Conservation (phyloP, 1,139 yeast genomes). For the Taphrina pruni region DNA sequence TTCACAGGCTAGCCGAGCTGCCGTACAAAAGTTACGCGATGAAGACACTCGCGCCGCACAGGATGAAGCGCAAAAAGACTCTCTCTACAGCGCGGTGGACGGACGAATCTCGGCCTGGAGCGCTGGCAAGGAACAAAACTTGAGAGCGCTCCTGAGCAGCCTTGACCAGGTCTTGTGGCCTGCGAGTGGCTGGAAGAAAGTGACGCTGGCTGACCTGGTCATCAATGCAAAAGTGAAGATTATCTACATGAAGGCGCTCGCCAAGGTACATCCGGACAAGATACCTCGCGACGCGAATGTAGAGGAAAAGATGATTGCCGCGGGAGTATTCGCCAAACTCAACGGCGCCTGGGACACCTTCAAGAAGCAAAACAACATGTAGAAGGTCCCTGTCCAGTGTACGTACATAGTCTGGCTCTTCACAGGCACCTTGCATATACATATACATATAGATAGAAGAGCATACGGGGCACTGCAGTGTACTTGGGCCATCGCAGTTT, state of each 20-base stretch:
- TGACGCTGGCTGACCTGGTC: slow-evolving; percentile 75
- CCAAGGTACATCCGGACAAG: slow-evolving; percentile 94
- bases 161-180: slow-evolving; percentile 70
- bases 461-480: too few species aligned
- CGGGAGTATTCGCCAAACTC: slow-evolving; percentile 78
- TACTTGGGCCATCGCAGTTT: too few species aligned
- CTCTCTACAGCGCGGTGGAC: slow-evolving; percentile 67
- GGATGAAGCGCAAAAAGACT: slow-evolving; percentile 61
- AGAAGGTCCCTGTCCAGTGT: too few species aligned
- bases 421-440: neutral
- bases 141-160: slow-evolving; percentile 73
- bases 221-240: slow-evolving; percentile 90
- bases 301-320: slow-evolving; percentile 84
- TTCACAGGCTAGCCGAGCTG: slow-evolving; percentile 43
- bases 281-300: slow-evolving; percentile 58
- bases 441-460: neutral
- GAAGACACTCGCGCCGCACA: slow-evolving; percentile 59
- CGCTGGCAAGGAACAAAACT: slow-evolving; percentile 73
- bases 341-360: slow-evolving; percentile 92
- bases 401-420: too few species aligned
- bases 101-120: slow-evolving; percentile 67
- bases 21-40: slow-evolving; percentile 51
- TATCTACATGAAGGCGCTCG: slow-evolving; percentile 87
- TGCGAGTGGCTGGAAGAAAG: slow-evolving; percentile 65
- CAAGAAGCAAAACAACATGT: slow-evolving; percentile 57